Percentiles rank a stretch among this genome's conserved stretches.
These are phyloP conservation scores for Eremothecium cymbalariae DNA, from an alignment of 1,139 yeast genomes.

Conservation along the genomic window DNA sequence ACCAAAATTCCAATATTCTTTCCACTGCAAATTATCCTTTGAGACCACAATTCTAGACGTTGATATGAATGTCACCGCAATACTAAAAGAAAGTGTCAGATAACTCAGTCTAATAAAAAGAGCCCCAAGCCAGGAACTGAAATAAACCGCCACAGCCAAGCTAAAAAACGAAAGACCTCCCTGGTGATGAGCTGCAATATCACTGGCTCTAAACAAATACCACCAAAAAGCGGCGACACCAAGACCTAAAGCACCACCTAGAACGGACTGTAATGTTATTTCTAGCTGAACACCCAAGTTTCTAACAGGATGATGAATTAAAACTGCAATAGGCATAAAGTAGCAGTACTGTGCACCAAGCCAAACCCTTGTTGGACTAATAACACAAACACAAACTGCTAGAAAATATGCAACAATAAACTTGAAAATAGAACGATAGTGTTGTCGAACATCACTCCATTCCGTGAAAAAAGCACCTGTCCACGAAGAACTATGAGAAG, in stretches of 20 bases:
- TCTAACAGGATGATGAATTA: slow-evolving; percentile 42
- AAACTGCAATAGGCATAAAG: slow-evolving; percentile 37
- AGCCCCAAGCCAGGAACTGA: slow-evolving; percentile 38
- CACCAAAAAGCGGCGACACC: slow-evolving; percentile 41
- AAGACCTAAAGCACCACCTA: slow-evolving; percentile 42
- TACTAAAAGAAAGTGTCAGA: slow-evolving; percentile 33
- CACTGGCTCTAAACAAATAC: slow-evolving; percentile 36
- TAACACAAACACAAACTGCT: slow-evolving; percentile 35
- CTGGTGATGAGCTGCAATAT: slow-evolving; percentile 36
- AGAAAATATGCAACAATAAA: slow-evolving; percentile 37
- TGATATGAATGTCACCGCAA: slow-evolving; percentile 34
- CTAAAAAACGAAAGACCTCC: slow-evolving; percentile 43
- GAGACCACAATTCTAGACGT: slow-evolving; percentile 23
- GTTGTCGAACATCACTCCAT: slow-evolving; percentile 3
- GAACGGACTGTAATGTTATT: slow-evolving; percentile 35
- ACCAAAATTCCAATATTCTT: slow-evolving; percentile 36
- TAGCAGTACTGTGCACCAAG: slow-evolving; percentile 34
- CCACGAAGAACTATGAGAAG: slow-evolving; percentile 1
- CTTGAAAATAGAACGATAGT: slow-evolving; percentile 28
- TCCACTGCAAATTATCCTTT: slow-evolving; percentile 31
- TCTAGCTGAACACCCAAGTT: slow-evolving; percentile 43
- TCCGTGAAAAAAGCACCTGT: not conserved
- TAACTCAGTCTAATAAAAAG: slow-evolving; percentile 37
- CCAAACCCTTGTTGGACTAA: slow-evolving; percentile 36
- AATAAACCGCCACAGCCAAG: slow-evolving; percentile 33